A percentile compares a stretch with the other conserved stretches of the same genome.
Conservation (phyloP, 768 basidiomycete species). For the Russula sp. region DNA sequence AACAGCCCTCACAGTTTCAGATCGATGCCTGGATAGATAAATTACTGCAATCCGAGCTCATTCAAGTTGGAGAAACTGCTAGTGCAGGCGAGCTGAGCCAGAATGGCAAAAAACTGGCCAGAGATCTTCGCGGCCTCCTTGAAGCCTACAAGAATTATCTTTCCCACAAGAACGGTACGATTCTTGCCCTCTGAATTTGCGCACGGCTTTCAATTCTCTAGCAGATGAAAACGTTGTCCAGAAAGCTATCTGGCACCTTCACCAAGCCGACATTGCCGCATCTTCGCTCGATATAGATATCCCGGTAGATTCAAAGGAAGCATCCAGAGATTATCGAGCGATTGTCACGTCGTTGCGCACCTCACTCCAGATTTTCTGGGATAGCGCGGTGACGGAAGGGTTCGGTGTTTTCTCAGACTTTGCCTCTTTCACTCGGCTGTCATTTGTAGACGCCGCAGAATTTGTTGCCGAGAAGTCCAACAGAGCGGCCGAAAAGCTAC, state of each 20-base stretch:
- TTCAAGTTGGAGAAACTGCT: conserved; percentile 43
- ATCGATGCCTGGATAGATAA: conserved; percentile 52
- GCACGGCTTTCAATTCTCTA: not conserved
- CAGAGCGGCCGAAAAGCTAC: conserved; percentile 49
- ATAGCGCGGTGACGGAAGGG: conserved; percentile 52
- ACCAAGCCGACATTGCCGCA: conserved; percentile 49
- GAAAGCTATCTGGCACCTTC: conserved; percentile 62
- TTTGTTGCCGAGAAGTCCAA: conserved; percentile 52
- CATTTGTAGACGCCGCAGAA: conserved; percentile 65
- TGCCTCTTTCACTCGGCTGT: conserved; percentile 59
- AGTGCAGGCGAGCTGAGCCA: conserved; percentile 48
- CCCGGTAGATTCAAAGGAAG: conserved; percentile 44
- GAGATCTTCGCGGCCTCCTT: conserved; percentile 51
- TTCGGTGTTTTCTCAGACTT: conserved; percentile 57
- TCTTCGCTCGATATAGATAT: conserved; percentile 38
- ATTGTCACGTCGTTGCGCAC: conserved; percentile 50
- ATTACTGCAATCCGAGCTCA: conserved; percentile 49
- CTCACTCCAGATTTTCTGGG: conserved; percentile 52
- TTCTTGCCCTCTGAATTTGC: not conserved
- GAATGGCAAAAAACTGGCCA: conserved; percentile 52
- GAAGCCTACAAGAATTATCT: conserved; percentile 55
- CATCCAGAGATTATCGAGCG: conserved; percentile 48
- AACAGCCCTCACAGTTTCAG: conserved; percentile 63
- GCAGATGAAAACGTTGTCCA: conserved; percentile 65
- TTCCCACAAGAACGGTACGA: conserved; percentile 54